phyloP scores from a whole-genome alignment of 768 basidiomycete genomes.

The Boletus rubescentipes region DNA sequence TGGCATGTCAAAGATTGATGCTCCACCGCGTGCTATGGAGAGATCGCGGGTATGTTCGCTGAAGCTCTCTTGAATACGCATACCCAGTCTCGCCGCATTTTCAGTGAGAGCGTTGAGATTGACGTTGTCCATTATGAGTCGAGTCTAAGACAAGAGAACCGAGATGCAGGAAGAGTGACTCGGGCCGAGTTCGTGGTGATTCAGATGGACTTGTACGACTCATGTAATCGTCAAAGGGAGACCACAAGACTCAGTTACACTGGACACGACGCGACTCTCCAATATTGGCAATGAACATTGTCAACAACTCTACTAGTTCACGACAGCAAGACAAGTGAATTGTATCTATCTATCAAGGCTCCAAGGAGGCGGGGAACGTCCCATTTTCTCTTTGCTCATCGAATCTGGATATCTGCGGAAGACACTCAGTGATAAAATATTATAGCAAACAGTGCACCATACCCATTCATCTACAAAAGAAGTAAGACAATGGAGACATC shows the following conservation, averaged over 20 bases:
- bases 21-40: conserved; percentile 51
- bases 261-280: no score
- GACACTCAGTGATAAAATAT: background rate
- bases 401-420: conserved; percentile 72
- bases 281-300: no score
- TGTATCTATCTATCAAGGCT: conserved; percentile 49
- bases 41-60: conserved; percentile 80
- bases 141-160: background rate
- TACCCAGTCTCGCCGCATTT: conserved; percentile 81
- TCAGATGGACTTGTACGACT: background rate
- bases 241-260: no score
- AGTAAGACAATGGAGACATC: conserved; percentile 10
- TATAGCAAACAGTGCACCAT: conserved; percentile 17
- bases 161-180: background rate
- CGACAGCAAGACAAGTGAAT: background rate
- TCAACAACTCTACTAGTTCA: conserved; percentile 13
- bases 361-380: conserved; percentile 89
- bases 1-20: conserved; percentile 60
- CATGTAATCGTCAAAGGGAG: conserved; percentile 1
- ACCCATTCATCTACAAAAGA: conserved; percentile 85
- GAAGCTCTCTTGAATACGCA: conserved; percentile 80
- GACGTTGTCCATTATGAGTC: conserved; percentile 32
- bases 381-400: conserved; percentile 95
- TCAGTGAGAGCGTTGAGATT: conserved; percentile 54
- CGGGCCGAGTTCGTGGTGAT: background rate